Evolutionary conservation across 2,329 filamentous ascomycete species (phyloP), one percentile per base, ranked within the genome.

Genomic region (Talaromyces pinophilus): DNA sequence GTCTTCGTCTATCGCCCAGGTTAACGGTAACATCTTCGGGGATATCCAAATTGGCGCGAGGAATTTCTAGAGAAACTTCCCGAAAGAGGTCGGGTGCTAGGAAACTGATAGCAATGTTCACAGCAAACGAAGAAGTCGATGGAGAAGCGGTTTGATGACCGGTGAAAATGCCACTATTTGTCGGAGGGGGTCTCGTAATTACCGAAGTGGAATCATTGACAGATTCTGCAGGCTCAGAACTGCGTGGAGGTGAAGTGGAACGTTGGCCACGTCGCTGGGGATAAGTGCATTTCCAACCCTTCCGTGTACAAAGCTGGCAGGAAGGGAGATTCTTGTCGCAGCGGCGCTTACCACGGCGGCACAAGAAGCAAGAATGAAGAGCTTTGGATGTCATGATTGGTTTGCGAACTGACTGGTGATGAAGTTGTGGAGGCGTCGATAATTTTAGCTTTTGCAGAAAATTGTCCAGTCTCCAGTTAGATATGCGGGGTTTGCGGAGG

Each of bases 321-420:
- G 50, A 63, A 2, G 62, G 62, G n/a, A 63, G 50, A 25, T 17
- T 46, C 35, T 63, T 63, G 35, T 63, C 52, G 50, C 62, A 63
- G 38, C 62, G 62, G n/a, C 62, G 62, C 62, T 63, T 63, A 63
- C n/a, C 22, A 25, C 52, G 62, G 25, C 62, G 62, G n/a, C 62
- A 63, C 11, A 33, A 3, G 19, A 63, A 63, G 28, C 62, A 63
- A 6, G 62, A 63, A 46, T 30, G 15, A 35, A 40, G 62, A 57
- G 62, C 62, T 3, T 17, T 35, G 22, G 62, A 48, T n/a, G 62
- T 22, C 62, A 63, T 63, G 33, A 17, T 63, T 17, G 42, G 30
- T 5, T 33, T 10, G 11, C 13, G 22, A 50, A 33, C 6, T 50
- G 28, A 17, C 7, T 50, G 44, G n/a, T 62, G 44, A 52, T 62